Base-by-base conservation (phyloP, 2,329 filamentous ascomycete genomes). In the Aspergillus carbonarius region DNA sequence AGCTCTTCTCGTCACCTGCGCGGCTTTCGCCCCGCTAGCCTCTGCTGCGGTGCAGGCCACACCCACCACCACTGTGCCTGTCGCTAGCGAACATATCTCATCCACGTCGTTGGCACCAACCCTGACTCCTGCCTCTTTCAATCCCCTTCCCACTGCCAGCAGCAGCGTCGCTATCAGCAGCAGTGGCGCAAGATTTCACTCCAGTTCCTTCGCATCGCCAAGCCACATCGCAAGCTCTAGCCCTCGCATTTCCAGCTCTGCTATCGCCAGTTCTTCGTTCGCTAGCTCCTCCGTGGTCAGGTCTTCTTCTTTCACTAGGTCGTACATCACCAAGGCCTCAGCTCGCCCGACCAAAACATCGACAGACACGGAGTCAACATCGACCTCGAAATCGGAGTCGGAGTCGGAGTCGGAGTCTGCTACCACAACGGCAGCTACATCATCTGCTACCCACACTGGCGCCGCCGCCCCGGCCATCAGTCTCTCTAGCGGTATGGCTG, bases 1-100 rank as follows among this genome's bases (percentile, higher is more conserved):
- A 61, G 57, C 68, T 58, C 59, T 75, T 54, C 48, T 74, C 35
- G 59, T 74, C 53, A 60, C 68, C 47, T 60, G 63, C 30, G 64
- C 69, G 42, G 68, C 66, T 49, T 57, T 73, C 34, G 63, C 67
- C 32, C 71, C 72, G 15, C 52, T 72, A 51, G 68, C 69, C 35
- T 60, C 71, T 23, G 72, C 70, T 17, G 64, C 68, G 32, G 63
- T 65, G 54, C 59, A 65, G 42, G 61, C 63, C 30, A 40, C 63
- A 18, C 57, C 65, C 5, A 48, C 63, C 23, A 51, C 65, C 18
- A 55, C 60, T n/a, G 55, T 32, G 25, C 5, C 57, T 27, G 47
- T 57, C 58, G 68, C 70, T 47, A 61, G 61, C 57, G 72, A 69
- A 32, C 40, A 57, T 34, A 23, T 50, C 30, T 40, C 62, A 9